Percentiles rank a stretch among this genome's conserved stretches.
These are phyloP conservation scores for Anisodus tanguticus DNA, from an alignment of 257 asterid genomes.

Conservation along the genomic window DNA sequence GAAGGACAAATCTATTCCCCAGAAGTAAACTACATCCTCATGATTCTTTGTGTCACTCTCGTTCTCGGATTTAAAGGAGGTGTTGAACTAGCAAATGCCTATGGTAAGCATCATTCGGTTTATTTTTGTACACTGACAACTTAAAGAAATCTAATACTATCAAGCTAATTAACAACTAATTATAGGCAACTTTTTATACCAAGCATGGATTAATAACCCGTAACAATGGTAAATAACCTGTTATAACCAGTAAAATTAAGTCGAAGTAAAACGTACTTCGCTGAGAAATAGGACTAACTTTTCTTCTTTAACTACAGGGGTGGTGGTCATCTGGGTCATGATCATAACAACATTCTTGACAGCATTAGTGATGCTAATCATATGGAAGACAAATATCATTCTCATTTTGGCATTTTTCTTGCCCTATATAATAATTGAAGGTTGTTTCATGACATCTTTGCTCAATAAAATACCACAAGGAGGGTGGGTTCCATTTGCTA, in stretches of 20 bases:
- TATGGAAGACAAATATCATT: constrained; percentile 35
- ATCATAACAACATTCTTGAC: constrained; percentile 57
- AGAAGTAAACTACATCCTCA: constrained; percentile 51
- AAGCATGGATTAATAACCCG: neutral
- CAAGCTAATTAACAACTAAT: neutral
- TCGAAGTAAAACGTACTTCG: neutral
- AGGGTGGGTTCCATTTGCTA: constrained; percentile 79
- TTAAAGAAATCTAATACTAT: neutral
- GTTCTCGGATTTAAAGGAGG: constrained; percentile 63
- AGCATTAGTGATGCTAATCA: constrained; percentile 53
- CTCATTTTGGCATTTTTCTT: constrained; percentile 56
- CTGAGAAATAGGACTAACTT: neutral
- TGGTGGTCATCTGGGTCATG: constrained; percentile 84
- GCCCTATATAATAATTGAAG: constrained; percentile 59
- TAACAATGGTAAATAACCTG: neutral
- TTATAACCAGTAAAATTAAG: neutral
- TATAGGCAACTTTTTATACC: neutral
- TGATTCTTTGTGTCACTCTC: constrained; percentile 40
- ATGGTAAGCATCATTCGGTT: constrained; percentile 44
- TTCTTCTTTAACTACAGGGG: constrained; percentile 40
- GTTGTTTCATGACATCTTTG: constrained; percentile 64
- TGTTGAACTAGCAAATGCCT: constrained; percentile 54
- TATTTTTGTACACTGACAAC: neutral
- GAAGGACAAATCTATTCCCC: constrained; percentile 80
- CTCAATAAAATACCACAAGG: constrained; percentile 77